Base-by-base conservation (phyloP, 192 early-diverging fungal genomes). In the Coemansia nantahalensis region DNA sequence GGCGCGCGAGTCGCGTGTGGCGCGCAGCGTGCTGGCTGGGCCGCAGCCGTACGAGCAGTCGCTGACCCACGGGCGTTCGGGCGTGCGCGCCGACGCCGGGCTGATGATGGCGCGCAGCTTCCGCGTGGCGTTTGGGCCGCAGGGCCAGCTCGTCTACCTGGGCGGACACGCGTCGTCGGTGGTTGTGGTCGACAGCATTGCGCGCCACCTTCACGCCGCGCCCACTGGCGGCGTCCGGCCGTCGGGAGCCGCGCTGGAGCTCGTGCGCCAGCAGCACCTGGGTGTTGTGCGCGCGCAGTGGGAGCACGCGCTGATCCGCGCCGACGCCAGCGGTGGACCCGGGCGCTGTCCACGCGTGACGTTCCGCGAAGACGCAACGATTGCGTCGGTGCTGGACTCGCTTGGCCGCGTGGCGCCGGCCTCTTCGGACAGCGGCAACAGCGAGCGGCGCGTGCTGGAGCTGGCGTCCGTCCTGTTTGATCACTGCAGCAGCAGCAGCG, bases 91-190 rank as follows among this genome's bases (percentile, higher is more conserved):
- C 0, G 89, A 93, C 75, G 86, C 87, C 6, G 87, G 90, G 0
- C 46, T 92, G 40, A 81, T 81, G 69, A 88, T 94, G 83, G 86
- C 85, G 14, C 81, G 90, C 35, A 86, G 83, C 49, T 94, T 86
- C 52, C 81, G 92, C 38, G 92, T 87, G 1, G 87, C 91, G 0
- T 97, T 91, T 86, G 91, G 89, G 0, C 83, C 85, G 0, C 82
- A 81, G 45, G 92, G 91, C 13, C 54, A 71, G 37, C 78, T 93
- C 26, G 84, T 84, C 0, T 76, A 74, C 23, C 40, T 74, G 40
- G 56, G 56, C 22, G 26, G 48, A 13, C 52, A 39, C 19, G 26
- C 42, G 8, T 32, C 57, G 9, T 31, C 56, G 2, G 47, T 39
- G 2, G 49, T 74, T 13, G 63, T 79, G 3, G 62, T 79, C 22